phyloP scores from a whole-genome alignment of 2,329 filamentous ascomycete genomes.

The Hypoxylon sp. region DNA sequence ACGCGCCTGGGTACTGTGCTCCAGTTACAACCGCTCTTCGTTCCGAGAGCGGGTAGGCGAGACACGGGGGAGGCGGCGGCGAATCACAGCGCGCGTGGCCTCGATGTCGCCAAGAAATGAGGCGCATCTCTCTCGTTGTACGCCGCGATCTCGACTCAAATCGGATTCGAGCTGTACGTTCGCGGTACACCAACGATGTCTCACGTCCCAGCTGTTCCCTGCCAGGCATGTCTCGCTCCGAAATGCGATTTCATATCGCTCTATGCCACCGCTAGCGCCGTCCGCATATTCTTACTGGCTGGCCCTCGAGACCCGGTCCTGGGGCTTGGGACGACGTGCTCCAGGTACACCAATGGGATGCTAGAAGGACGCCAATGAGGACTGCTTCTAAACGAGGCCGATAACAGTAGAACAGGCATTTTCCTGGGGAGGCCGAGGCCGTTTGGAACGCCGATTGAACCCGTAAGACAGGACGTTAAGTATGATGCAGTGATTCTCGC shows the following conservation, averaged over 20 bases:
- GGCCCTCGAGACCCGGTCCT: constrained; percentile 11
- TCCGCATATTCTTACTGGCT: constrained; percentile 14
- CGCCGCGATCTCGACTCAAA: constrained; percentile 32
- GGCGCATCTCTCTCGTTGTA: constrained; percentile 31
- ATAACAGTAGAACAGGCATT: constrained; percentile 19
- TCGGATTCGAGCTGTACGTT: constrained; percentile 27
- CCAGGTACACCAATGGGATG: constrained; percentile 9
- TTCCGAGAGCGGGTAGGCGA: constrained; percentile 39
- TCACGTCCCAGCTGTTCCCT: constrained; percentile 23
- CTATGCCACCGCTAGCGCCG: constrained; percentile 9
- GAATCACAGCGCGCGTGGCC: constrained; percentile 34
- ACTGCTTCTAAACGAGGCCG: constrained; percentile 22
- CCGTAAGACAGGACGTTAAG: constrained; percentile 30
- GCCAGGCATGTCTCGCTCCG: constrained; percentile 30
- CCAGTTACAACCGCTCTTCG: constrained; percentile 22
- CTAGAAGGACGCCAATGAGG: constrained; percentile 26
- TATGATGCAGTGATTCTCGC: constrained; percentile 29
- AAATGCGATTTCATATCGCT: constrained; percentile 19
- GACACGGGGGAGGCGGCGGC: constrained; percentile 35
- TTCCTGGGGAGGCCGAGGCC: constrained; percentile 14
- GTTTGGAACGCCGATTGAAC: constrained; percentile 11
- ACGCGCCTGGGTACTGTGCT: constrained; percentile 28
- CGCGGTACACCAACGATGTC: constrained; percentile 39
- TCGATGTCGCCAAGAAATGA: constrained; percentile 37
- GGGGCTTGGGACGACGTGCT: constrained; percentile 4